These are phyloP conservation scores for Parafenestella ontariensis DNA, from an alignment of 2,329 filamentous ascomycete genomes.

Conservation along the genomic window DNA sequence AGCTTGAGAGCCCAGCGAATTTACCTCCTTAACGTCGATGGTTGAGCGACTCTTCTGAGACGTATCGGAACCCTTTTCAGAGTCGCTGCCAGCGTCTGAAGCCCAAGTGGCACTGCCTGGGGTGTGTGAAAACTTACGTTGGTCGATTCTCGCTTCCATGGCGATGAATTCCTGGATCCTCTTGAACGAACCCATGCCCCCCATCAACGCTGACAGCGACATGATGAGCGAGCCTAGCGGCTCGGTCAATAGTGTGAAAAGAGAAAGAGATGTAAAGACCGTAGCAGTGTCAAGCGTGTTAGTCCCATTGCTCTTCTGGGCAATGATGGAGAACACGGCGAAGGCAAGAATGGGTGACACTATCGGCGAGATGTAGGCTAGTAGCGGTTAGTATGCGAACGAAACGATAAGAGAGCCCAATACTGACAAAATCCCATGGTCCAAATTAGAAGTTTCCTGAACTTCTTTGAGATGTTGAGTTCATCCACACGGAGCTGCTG, in stretches of 20 bases:
- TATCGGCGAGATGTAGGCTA: constrained; percentile 41
- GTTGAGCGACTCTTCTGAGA: constrained; percentile 35
- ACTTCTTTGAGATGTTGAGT: constrained; percentile 44
- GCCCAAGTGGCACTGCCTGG: constrained; percentile 22
- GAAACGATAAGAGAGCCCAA: not conserved
- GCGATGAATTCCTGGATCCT: constrained; percentile 57
- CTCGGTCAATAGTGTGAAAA: constrained; percentile 56
- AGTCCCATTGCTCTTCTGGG: constrained; percentile 42
- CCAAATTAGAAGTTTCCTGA: constrained; percentile 46
- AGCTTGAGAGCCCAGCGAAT: constrained; percentile 30
- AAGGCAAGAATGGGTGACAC: constrained; percentile 56
- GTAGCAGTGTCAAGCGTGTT: constrained; percentile 50
- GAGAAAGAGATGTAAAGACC: constrained; percentile 57
- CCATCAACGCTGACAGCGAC: constrained; percentile 54
- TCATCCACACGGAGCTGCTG: constrained; percentile 44
- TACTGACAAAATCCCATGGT: constrained; percentile 45
- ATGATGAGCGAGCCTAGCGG: constrained; percentile 56
- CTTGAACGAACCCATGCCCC: constrained; percentile 55
- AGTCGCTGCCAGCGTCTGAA: constrained; percentile 27
- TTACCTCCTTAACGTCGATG: constrained; percentile 28
- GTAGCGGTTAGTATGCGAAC: constrained; percentile 2
- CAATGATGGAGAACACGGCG: constrained; percentile 52
- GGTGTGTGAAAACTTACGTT: constrained; percentile 29
- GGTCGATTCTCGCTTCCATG: constrained; percentile 27
- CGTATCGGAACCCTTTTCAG: constrained; percentile 33